These are phyloP conservation scores for Golovinomyces cichoracearum DNA, from an alignment of 2,329 filamentous ascomycete genomes.

Conservation along the genomic window DNA sequence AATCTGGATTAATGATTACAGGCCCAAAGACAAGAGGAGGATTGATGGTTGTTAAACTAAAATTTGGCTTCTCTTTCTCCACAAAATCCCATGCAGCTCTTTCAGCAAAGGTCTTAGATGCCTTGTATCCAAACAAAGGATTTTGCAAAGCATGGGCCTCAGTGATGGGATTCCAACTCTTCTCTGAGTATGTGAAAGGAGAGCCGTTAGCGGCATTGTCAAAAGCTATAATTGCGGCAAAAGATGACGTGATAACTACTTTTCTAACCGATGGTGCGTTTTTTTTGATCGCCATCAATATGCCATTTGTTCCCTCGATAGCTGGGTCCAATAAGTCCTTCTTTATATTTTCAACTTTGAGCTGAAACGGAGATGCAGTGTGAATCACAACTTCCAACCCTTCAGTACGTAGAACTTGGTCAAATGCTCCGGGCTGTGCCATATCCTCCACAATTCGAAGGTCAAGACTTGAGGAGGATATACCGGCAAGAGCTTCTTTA, in stretches of 20 bases:
- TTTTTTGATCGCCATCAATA: slow-evolving; percentile 21
- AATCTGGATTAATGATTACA: slow-evolving; percentile 29
- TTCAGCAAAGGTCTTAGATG: slow-evolving; percentile 35
- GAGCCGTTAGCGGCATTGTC: slow-evolving; percentile 12
- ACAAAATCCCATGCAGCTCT: slow-evolving; percentile 38
- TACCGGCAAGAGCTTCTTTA: slow-evolving; percentile 14
- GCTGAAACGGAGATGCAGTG: slow-evolving; percentile 27
- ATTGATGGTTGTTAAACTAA: slow-evolving; percentile 33
- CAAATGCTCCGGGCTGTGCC: slow-evolving; percentile 39
- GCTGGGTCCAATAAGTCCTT: slow-evolving; percentile 25
- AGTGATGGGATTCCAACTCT: slow-evolving; percentile 28
- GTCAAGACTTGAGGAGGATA: slow-evolving; percentile 10
- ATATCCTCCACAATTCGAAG: slow-evolving; percentile 43
- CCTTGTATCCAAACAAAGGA: slow-evolving; percentile 11
- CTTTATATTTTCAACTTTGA: slow-evolving; percentile 7
- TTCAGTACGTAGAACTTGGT: slow-evolving; percentile 25
- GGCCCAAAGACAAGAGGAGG: slow-evolving; percentile 25
- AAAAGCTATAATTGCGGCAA: slow-evolving; percentile 29
- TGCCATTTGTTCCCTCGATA: slow-evolving; percentile 23
- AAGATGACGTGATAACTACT: slow-evolving; percentile 32
- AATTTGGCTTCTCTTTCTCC: slow-evolving; percentile 24
- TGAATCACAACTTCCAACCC: slow-evolving; percentile 41
- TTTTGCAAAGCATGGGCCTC: slow-evolving; percentile 18
- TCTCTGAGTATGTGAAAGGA: slow-evolving; percentile 18
- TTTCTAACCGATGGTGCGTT: slow-evolving; percentile 16